phyloP scores from a whole-genome alignment of 2,329 filamentous ascomycete genomes.

The Basipetospora chlamydospora region DNA sequence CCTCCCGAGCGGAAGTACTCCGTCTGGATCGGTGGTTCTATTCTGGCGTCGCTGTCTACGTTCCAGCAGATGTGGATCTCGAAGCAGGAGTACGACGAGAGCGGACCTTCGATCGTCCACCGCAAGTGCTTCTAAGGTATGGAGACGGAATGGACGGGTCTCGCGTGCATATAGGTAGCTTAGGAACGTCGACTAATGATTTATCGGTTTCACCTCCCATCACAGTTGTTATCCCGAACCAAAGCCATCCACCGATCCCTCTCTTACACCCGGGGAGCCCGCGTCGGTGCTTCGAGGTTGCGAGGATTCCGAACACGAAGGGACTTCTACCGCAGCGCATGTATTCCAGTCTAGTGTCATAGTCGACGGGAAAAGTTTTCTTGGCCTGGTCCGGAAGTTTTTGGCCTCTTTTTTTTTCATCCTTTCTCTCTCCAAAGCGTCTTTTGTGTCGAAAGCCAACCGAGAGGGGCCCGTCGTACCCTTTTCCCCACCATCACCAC shows the following conservation, averaged over 20 bases:
- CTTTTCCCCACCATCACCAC: conserved; percentile 2
- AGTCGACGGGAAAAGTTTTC: conserved; percentile 38
- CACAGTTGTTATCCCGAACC: too few species aligned
- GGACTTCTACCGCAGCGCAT: conserved; percentile 26
- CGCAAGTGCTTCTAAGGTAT: conserved; percentile 99
- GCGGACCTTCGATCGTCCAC: conserved; percentile 97
- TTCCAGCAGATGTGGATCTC: conserved; percentile 99
- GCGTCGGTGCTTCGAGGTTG: conserved; percentile 28
- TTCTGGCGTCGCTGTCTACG: conserved; percentile 96
- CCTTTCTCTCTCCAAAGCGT: conserved; percentile 13
- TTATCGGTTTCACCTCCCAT: too few species aligned
- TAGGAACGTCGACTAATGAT: conserved; percentile 2
- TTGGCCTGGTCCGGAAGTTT: conserved; percentile 37
- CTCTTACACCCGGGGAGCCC: conserved; percentile 5
- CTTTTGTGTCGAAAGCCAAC: conserved; percentile 8
- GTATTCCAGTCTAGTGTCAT: conserved; percentile 36
- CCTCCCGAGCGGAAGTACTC: conserved; percentile 99
- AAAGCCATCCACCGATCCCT: conserved; percentile 2
- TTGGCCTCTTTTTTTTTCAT: too few species aligned
- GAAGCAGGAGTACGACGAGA: conserved; percentile 99
- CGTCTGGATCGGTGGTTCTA: conserved; percentile 99
- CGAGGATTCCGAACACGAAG: conserved; percentile 25
- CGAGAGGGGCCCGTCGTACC: conserved; percentile 6
- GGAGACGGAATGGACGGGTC: conserved; percentile 12
- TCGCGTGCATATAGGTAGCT: conserved; percentile 4